These are phyloP conservation scores for Fusarium sp. DNA, from an alignment of 2,329 filamentous ascomycete species.

Conservation along the genomic window DNA sequence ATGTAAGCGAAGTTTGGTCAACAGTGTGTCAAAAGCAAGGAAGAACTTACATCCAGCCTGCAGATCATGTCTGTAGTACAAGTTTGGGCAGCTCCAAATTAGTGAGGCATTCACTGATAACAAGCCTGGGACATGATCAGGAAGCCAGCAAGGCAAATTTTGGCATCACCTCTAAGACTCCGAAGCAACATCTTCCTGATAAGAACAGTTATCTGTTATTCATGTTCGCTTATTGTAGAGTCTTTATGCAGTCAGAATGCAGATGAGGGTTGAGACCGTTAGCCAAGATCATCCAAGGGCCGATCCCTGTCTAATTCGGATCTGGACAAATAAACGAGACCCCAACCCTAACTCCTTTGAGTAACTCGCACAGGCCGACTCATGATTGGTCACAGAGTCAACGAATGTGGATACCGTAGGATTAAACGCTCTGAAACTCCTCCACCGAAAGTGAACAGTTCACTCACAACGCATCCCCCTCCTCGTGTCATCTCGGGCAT, in stretches of 20 bases:
- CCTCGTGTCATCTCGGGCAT: background rate
- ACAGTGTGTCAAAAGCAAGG: background rate
- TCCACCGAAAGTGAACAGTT: background rate
- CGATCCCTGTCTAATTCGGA: background rate
- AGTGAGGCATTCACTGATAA: background rate
- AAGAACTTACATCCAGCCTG: background rate
- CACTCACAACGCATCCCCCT: background rate
- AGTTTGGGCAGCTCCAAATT: background rate
- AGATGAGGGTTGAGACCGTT: background rate
- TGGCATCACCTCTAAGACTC: fast-evolving
- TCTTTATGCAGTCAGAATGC: background rate
- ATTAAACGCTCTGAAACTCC: background rate
- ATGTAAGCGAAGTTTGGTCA: background rate
- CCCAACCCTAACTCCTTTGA: slow-evolving; percentile 1
- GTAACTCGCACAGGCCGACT: slow-evolving; percentile 17
- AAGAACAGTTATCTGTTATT: background rate
- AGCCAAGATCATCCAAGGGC: background rate
- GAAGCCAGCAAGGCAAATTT: background rate
- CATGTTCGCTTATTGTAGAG: background rate
- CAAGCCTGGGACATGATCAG: background rate
- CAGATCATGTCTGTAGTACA: background rate
- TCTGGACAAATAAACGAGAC: background rate
- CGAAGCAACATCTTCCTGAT: background rate
- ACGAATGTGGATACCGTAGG: background rate
- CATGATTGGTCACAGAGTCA: slow-evolving; percentile 4